Percentiles rank a stretch among this genome's conserved stretches.
Conservation (phyloP, 2,329 filamentous ascomycete species). For the Fusarium anthophilum region DNA sequence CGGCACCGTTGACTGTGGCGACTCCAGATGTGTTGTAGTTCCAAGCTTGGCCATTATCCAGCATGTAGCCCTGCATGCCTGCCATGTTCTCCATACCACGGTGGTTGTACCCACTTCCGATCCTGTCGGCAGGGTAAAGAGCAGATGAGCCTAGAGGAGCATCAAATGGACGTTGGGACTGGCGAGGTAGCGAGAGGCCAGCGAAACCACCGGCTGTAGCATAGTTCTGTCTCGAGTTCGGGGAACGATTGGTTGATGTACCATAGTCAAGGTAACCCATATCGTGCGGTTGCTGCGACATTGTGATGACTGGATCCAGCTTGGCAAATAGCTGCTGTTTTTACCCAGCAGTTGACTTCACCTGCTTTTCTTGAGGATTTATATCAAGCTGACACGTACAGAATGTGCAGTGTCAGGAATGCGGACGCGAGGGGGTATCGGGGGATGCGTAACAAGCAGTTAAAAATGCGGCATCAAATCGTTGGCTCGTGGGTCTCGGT, state of each 20-base stretch:
- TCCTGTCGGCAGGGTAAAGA: slow-evolving; percentile 76
- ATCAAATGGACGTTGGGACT: slow-evolving; percentile 81
- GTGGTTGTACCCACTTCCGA: slow-evolving; percentile 65
- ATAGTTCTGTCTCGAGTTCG: slow-evolving; percentile 72
- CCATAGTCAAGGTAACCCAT: slow-evolving; percentile 77
- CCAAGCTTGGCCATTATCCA: slow-evolving; percentile 83
- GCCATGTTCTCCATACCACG: slow-evolving; percentile 66
- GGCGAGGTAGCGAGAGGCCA: slow-evolving; percentile 54
- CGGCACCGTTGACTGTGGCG: slow-evolving; percentile 67
- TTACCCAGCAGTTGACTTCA: slow-evolving; percentile 33
- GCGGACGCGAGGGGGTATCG: slow-evolving; percentile 11
- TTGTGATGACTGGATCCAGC: slow-evolving; percentile 40
- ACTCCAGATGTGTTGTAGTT: slow-evolving; percentile 76
- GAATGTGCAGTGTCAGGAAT: slow-evolving; percentile 2
- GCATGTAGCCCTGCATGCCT: slow-evolving; percentile 59
- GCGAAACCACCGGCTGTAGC: slow-evolving; percentile 59
- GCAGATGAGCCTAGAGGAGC: slow-evolving; percentile 69
- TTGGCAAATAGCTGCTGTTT: slow-evolving; percentile 37
- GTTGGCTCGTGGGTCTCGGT: slow-evolving; percentile 32
- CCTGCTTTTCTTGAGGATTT: not conserved
- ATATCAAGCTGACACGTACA: slow-evolving; percentile 3
- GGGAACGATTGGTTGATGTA: slow-evolving; percentile 67
- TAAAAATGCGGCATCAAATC: slow-evolving; percentile 39
- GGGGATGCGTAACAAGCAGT: slow-evolving; percentile 14
- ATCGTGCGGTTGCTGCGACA: slow-evolving; percentile 65